Base-by-base conservation (phyloP, 805 yeast genomes). In the Cyberlindnera euphorbiae region DNA sequence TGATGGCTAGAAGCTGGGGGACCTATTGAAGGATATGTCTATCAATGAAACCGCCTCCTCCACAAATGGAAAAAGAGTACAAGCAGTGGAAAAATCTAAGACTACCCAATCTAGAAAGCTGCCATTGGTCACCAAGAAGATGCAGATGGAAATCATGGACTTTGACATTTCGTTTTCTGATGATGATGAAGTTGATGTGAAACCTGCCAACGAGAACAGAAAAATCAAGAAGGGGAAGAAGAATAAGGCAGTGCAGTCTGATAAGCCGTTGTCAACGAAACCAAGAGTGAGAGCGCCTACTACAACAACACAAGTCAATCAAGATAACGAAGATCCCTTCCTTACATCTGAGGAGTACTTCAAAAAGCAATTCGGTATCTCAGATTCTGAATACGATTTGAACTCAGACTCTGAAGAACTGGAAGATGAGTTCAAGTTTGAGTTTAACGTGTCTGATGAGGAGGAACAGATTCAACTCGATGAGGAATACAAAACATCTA, bases 151-250 rank as follows among this genome's bases (percentile, higher is more conserved):
- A 38, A 49, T 51, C 9, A 13, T 49, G 32, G 42, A 48, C 19
- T 37, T 51, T 34, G 53, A 45, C 33, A 33, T 49, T 11, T 41
- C 35, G 4, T 36, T 49, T 35, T 44, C 45, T 4, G 52, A 44
- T 12, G 42, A 38, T 4, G 42, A 33, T 15, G 37, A 40, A 2
- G 41, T 17, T 26, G 17, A 7, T 9, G 14, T 13, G 21, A 22
- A 12, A 11, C n/a, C 13, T 14, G 17, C 17, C 4, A 21, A 5
- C 17, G 17, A 6, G 17, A 31, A 8, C 9, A 19, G 9, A 19
- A 7, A 19, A 9, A 19, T n/a, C n/a, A 21, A 2, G 11, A 21
- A 30, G 26, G 15, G 25, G 35, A 21, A 25, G 4, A 12, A 25
- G 16, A 13, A 16, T 13, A 25, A 30, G 12, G 8, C 30, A 16